phyloP scores from a whole-genome alignment of 1,139 yeast species.

The Saccharomyces hybrid region DNA sequence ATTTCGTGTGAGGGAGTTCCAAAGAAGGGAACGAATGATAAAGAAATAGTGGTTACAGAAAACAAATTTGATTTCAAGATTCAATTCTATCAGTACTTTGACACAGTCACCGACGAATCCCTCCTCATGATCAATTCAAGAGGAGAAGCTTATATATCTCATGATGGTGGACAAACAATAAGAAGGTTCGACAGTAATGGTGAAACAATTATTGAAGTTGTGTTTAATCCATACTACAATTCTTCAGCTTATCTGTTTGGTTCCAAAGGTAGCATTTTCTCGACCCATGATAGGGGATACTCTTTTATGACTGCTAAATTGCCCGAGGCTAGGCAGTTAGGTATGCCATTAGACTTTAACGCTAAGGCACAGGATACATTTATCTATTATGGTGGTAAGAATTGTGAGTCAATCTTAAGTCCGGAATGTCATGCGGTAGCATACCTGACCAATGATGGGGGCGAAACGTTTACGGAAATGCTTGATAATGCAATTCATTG shows the following conservation, averaged over 20 bases:
- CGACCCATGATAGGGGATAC: slow-evolving; percentile 64
- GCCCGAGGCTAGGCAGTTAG: slow-evolving; percentile 44
- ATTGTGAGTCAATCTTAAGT: slow-evolving; percentile 43
- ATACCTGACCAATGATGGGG: slow-evolving; percentile 55
- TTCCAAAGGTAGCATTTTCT: slow-evolving; percentile 41
- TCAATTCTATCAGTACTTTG: slow-evolving; percentile 32
- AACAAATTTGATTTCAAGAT: slow-evolving; percentile 30
- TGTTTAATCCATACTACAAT: slow-evolving; percentile 54
- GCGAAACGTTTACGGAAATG: slow-evolving; percentile 50
- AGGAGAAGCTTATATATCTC: slow-evolving; percentile 54
- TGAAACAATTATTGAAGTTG: slow-evolving; percentile 45
- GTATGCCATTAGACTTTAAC: slow-evolving; percentile 46
- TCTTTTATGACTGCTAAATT: slow-evolving; percentile 40
- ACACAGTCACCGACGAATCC: slow-evolving; percentile 53
- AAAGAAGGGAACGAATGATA: slow-evolving; percentile 4
- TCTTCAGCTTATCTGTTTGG: slow-evolving; percentile 60
- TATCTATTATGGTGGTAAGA: slow-evolving; percentile 60
- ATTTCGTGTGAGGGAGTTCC: slow-evolving; percentile 31
- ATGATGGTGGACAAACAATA: slow-evolving; percentile 69
- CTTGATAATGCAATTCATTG: slow-evolving; percentile 50
- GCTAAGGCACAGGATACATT: slow-evolving; percentile 48
- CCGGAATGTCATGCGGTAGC: slow-evolving; percentile 50
- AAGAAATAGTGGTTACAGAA: slow-evolving; percentile 23
- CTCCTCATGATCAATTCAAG: slow-evolving; percentile 53
- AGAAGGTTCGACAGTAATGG: slow-evolving; percentile 38